Base-by-base conservation (phyloP, 225 moss, liverwort and hornwort genomes). In the Neckera pumila region DNA sequence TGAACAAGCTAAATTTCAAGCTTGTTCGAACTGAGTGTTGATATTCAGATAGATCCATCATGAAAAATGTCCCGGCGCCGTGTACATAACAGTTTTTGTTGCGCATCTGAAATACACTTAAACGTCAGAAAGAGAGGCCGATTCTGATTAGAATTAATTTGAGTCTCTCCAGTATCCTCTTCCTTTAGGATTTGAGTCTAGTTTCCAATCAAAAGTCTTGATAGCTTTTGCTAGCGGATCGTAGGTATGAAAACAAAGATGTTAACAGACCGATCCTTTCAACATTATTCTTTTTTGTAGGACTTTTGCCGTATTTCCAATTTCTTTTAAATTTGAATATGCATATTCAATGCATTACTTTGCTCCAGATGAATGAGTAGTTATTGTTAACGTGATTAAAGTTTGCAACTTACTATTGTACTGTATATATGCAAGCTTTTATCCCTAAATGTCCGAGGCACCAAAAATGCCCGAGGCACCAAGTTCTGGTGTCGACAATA, bases 1-100 rank as follows among this genome's bases (percentile, higher is more conserved):
- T 78, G 88, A 92, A 40, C 91, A 89, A 66, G 96, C 98, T 26
- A 94, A 74, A n/a, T 98, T 98, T 84, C 67, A 92, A 86, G 86
- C 84, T 78, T 82, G 38, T 54, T 76, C 23, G 36, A 80, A 83
- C 51, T 57, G 61, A 84, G 38, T 42, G 57, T 16, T 66, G 76
- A 88, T 25, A 54, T 56, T 36, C 88, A 17, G 47, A 26, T 34
- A 57, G 49, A 70, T 70, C 14, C 15, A 66, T 28, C 25, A 23
- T 34, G 34, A 14, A 12, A 34, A 20, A 14, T 4, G 67, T 66
- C 38, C 40, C 2, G 18, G 60, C 27, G 34, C 9, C 36, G 14
- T 69, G 36, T 86, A 58, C 18, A 80, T 10, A 86, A 45, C 36
- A 86, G 67, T 67, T 77, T n/a, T 77, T n/a, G 53, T 20, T 76